Evolutionary conservation across 352 stramenopile species (phyloP).

Genomic region (Hyaloperonospora arabidopsidis): DNA sequence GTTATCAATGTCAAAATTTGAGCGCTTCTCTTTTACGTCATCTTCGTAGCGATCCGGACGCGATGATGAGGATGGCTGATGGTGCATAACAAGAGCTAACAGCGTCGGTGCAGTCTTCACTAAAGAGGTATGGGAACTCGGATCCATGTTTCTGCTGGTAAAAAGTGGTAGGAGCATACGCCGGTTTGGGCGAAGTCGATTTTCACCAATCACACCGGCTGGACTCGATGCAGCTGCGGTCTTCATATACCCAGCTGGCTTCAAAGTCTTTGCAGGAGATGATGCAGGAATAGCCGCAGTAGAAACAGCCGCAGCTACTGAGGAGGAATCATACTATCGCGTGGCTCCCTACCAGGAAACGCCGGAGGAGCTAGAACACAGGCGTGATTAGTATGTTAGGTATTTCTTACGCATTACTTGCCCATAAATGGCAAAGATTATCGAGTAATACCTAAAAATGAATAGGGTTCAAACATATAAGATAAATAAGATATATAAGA

Average conservation of each 20-base stretch:
- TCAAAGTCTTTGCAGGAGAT: constrained; percentile 17
- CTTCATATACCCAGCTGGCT: constrained; percentile 16
- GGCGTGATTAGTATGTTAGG: too few relatives aligned
- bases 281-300: constrained; percentile 24
- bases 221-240: constrained; percentile 10
- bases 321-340: too few relatives aligned
- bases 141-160: constrained; percentile 23
- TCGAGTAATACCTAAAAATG: too few relatives aligned
- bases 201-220: too few relatives aligned
- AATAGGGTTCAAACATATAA: too few relatives aligned
- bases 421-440: too few relatives aligned
- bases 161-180: constrained; percentile 20
- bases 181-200: constrained; percentile 15
- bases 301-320: background rate
- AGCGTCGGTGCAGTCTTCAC: constrained; percentile 29
- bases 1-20: constrained; percentile 80
- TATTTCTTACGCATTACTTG: too few relatives aligned
- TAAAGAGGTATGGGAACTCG: constrained; percentile 23
- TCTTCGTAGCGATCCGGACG: constrained; percentile 26
- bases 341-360: too few relatives aligned
- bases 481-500: too few relatives aligned
- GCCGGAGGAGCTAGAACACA: too few relatives aligned
- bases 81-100: constrained; percentile 33
- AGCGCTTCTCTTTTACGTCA: constrained; percentile 41
- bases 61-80: constrained; percentile 13